Conservation (phyloP, 257 asterid genomes). For the Solanum paucissectum region DNA sequence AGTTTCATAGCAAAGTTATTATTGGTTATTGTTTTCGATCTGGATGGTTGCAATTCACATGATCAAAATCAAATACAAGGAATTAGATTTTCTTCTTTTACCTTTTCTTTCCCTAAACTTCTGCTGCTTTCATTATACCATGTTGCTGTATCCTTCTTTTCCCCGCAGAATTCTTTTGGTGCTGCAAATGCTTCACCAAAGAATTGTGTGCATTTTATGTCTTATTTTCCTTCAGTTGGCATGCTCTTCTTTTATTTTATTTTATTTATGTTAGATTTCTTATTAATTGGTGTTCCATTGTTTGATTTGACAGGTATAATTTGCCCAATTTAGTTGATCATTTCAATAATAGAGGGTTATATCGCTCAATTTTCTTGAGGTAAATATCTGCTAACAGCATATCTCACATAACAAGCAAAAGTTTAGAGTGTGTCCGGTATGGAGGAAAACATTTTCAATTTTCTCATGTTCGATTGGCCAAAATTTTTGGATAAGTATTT, state of each 20-base stretch:
- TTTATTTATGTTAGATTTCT: background rate
- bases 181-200: background rate
- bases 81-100: background rate
- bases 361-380: conserved; percentile 91
- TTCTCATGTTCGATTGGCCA: background rate
- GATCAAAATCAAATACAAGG: background rate
- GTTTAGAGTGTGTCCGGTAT: background rate
- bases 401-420: background rate
- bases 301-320: conserved; percentile 49
- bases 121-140: background rate
- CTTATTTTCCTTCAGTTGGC: background rate
- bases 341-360: conserved; percentile 83
- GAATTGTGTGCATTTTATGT: background rate
- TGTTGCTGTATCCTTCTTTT: background rate
- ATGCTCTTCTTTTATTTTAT: background rate
- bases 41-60: background rate
- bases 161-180: background rate
- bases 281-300: background rate
- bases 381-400: conserved; percentile 2
- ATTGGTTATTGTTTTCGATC: background rate
- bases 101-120: background rate
- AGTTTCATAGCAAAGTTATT: background rate
- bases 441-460: background rate
- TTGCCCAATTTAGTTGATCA: conserved; percentile 77
- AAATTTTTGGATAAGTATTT: background rate